Percentiles rank a stretch among this genome's conserved stretches.
Conservation (phyloP, 2,329 filamentous ascomycete species). For the Zasmidium angulare region DNA sequence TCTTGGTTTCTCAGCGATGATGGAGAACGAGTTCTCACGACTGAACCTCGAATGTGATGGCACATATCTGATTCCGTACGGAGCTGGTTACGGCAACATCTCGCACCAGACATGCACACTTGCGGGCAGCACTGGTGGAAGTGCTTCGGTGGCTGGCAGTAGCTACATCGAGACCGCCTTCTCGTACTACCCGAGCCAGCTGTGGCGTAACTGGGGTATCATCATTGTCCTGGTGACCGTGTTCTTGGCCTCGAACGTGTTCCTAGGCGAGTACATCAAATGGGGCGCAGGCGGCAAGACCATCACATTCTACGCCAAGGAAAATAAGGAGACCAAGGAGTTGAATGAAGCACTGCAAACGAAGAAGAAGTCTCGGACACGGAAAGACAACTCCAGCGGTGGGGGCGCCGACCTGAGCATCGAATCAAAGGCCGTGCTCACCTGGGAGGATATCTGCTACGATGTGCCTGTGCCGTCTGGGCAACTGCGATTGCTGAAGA, state of each 20-base stretch:
- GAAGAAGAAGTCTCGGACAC: constrained; percentile 57
- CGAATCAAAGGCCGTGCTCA: constrained; percentile 56
- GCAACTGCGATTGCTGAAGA: constrained; percentile 45
- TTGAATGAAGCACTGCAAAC: constrained; percentile 63
- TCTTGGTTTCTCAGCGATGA: constrained; percentile 72
- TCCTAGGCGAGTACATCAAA: constrained; percentile 75
- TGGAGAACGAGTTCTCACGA: constrained; percentile 81
- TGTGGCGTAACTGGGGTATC: constrained; percentile 86
- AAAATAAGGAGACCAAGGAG: constrained; percentile 64
- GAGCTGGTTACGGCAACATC: constrained; percentile 68
- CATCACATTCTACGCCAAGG: constrained; percentile 72
- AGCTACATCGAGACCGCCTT: constrained; percentile 70
- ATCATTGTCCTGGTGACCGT: constrained; percentile 71
- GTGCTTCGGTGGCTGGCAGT: constrained; percentile 60
- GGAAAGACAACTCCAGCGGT: constrained; percentile 39
- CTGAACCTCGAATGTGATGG: constrained; percentile 68
- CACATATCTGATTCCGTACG: constrained; percentile 69
- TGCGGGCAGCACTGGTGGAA: constrained; percentile 67
- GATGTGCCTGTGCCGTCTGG: constrained; percentile 51
- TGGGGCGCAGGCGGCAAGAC: constrained; percentile 79
- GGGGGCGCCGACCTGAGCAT: constrained; percentile 50
- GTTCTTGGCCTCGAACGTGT: constrained; percentile 73
- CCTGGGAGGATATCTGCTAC: constrained; percentile 53
- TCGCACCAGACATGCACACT: constrained; percentile 79
- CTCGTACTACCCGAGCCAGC: constrained; percentile 62